Conservation (phyloP, 139 green algal species). For the Closterium sp. region DNA sequence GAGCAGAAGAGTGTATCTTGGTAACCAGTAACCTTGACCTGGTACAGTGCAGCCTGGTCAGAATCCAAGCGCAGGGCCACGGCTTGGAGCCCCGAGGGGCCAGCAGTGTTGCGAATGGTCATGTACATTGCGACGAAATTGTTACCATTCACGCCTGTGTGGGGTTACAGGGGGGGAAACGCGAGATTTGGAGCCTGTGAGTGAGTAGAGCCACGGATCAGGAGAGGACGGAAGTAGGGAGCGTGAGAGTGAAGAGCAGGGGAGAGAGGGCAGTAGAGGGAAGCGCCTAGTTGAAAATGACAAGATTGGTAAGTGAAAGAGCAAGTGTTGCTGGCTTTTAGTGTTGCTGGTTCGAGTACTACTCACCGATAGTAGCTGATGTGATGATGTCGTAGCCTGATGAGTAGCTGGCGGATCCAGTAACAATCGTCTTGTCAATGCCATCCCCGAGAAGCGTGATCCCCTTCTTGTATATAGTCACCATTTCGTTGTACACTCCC, state of each 20-base stretch:
- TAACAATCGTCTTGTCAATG: neutral
- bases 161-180: no score
- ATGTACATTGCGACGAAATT: no score
- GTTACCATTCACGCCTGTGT: no score
- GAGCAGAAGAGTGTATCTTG: conserved; percentile 2
- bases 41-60: conserved; percentile 5
- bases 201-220: no score
- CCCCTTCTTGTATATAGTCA: neutral
- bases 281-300: no score
- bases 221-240: no score
- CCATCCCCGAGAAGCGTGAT: neutral
- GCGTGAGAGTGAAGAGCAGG: no score
- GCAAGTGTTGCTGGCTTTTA: no score
- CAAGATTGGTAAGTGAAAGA: no score
- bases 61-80: neutral
- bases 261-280: no score
- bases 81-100: neutral
- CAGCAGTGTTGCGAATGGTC: neutral
- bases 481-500: neutral
- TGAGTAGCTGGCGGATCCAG: neutral
- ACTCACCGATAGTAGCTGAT: neutral
- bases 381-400: neutral
- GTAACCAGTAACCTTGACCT: conserved; percentile 2
- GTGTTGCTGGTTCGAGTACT: no score
- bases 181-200: no score